A percentile compares a stretch with the other conserved stretches of the same genome.
Evolutionary conservation across 768 basidiomycete species (phyloP).

Genomic region (Agaricus subrufescens): DNA sequence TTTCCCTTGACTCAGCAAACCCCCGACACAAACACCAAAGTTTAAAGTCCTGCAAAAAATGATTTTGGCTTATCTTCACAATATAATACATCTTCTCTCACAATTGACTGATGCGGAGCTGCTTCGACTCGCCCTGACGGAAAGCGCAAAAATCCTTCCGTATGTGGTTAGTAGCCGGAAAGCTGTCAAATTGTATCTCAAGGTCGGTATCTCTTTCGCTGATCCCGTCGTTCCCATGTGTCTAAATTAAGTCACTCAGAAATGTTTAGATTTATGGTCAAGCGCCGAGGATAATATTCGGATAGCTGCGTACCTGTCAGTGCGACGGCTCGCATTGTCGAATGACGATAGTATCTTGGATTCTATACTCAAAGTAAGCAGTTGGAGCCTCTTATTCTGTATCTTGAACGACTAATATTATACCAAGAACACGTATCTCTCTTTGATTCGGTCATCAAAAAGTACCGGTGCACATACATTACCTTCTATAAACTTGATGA

Average conservation of each 20-base stretch:
- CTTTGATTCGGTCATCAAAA: conserved; percentile 79
- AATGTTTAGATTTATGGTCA: conserved; percentile 82
- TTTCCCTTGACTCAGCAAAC: conserved; percentile 54
- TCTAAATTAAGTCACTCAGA: conserved; percentile 34
- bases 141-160: conserved; percentile 86
- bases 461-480: conserved; percentile 83
- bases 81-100: conserved; percentile 71
- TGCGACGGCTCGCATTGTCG: conserved; percentile 73
- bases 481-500: conserved; percentile 93
- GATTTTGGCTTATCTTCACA: conserved; percentile 86
- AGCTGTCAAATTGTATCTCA: conserved; percentile 81
- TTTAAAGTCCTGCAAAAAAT: conserved; percentile 83
- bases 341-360: conserved; percentile 81
- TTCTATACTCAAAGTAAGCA: conserved; percentile 72
- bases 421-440: conserved; percentile 77
- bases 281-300: conserved; percentile 75
- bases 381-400: neutral
- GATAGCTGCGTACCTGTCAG: conserved; percentile 81
- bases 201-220: conserved; percentile 39
- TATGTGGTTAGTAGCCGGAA: conserved; percentile 84
- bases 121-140: conserved; percentile 67
- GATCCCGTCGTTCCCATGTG: neutral
- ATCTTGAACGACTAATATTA: neutral
- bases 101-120: conserved; percentile 68
- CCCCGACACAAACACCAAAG: conserved; percentile 76